A percentile compares a stretch with the other conserved stretches of the same genome.
These are phyloP conservation scores for Eimeria tenella DNA, from an alignment of 169 alveolate genomes.

Conservation along the genomic window DNA sequence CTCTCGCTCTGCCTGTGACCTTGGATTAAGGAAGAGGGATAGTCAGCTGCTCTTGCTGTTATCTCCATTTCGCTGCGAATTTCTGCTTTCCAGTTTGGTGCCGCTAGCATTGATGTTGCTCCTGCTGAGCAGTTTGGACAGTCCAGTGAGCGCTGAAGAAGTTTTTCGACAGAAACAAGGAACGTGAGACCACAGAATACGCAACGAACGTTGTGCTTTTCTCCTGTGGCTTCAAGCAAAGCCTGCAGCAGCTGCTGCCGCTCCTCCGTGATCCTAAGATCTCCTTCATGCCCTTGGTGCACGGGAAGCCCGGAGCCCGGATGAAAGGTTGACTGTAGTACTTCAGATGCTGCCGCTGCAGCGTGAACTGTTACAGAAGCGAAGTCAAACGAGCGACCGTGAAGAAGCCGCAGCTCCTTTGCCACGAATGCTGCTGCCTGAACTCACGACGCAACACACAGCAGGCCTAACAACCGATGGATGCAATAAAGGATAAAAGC, in stretches of 20 bases:
- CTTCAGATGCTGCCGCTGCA: constrained; percentile 23
- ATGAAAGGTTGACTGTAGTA: background rate
- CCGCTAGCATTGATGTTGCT: background rate
- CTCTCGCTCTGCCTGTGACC: background rate
- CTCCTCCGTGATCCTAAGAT: background rate
- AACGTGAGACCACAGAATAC: constrained; percentile 41
- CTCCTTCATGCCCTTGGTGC: background rate
- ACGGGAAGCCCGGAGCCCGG: background rate
- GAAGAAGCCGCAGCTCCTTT: constrained; percentile 45
- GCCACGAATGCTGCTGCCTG: constrained; percentile 61
- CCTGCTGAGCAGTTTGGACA: constrained; percentile 38
- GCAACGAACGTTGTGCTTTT: constrained; percentile 52
- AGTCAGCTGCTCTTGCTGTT: background rate
- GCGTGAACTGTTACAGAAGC: constrained; percentile 35
- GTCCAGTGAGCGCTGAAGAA: constrained; percentile 23
- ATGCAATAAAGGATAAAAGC: background rate
- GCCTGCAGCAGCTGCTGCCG: constrained; percentile 40
- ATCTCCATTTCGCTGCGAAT: background rate
- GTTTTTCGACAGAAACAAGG: constrained; percentile 8
- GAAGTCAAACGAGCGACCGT: constrained; percentile 61
- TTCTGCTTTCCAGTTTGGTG: background rate
- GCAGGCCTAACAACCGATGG: background rate
- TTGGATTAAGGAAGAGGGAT: background rate
- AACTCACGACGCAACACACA: background rate
- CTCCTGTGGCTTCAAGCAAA: background rate